Base-by-base conservation (phyloP, 2,329 filamentous ascomycete genomes). In the Cercospora zeina region DNA sequence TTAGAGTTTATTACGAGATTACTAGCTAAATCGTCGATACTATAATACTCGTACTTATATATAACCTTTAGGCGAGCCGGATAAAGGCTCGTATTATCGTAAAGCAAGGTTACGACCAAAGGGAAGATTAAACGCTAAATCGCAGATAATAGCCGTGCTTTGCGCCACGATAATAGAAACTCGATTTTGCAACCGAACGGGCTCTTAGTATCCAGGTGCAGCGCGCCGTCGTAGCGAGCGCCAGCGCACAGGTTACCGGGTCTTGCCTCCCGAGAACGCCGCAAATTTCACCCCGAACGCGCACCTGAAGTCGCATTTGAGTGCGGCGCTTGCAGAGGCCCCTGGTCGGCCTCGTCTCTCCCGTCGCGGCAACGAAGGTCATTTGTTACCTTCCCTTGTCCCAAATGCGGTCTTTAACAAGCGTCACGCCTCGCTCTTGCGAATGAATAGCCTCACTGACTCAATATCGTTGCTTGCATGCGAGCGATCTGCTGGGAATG, bases 361-460 rank as follows among this genome's bases (percentile, higher is more conserved):
- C 49, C 49, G 49, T 14, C 27, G 21, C 49, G 49, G 49, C 49
- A 53, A 34, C 49, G 49, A 53, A 27, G 49, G 49, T 34, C 31
- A 53, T 53, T 53, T 53, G 49, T 53, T 53, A 53, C 49, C 49
- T 34, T 53, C 49, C 49, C 49, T 53, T 34, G 49, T 34, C 49
- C 49, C 49, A 53, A 53, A 53, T 53, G 49, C 49, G 31, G 49
- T 53, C 49, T 53, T 53, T 19, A 53, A 11, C 49, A 53, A 53
- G 49, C 49, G 49, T 53, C 49, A 27, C 31, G 49, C 49, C 49
- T 53, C 49, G 49, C 27, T 53, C 49, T 53, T 53, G 49, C 49
- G 49, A 53, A 53, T 53, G 49, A 34, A 34, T 14, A 19, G 49
- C 2, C 49, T 27, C 16, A 11, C 31, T 27, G 49, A 53, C 27